Evolutionary conservation across 495 filamentous ascomycete species (phyloP).

Genomic region (Tuber aestivum): DNA sequence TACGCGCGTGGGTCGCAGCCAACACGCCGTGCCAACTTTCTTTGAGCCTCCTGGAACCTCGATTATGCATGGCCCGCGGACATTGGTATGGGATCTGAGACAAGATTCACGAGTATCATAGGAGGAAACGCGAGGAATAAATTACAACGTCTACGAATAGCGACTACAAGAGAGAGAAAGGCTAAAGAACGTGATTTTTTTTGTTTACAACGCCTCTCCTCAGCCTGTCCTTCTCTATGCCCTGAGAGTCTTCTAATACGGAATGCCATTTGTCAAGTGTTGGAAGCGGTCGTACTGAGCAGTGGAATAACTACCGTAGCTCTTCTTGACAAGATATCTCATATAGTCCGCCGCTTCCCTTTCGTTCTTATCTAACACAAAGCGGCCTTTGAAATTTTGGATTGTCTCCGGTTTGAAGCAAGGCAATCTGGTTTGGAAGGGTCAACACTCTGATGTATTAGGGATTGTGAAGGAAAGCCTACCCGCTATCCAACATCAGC

Average conservation of each 20-base stretch:
- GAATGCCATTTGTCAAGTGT: slow-evolving; percentile 93
- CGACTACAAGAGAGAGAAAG: not conserved
- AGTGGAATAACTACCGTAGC: slow-evolving; percentile 79
- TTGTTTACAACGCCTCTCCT: not conserved
- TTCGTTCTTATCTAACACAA: slow-evolving; percentile 88
- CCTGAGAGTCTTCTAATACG: slow-evolving; percentile 53
- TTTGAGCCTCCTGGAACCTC: not conserved
- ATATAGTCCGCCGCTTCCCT: slow-evolving; percentile 93
- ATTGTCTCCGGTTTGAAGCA: slow-evolving; percentile 98
- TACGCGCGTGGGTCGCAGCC: not conserved
- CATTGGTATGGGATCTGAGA: not conserved
- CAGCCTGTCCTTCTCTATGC: not conserved
- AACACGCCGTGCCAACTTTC: not conserved
- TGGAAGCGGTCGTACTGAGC: slow-evolving; percentile 97
- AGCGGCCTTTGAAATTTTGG: slow-evolving; percentile 83
- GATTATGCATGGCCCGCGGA: not conserved
- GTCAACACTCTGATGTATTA: slow-evolving; percentile 8
- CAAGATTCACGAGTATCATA: not conserved
- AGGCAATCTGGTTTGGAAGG: slow-evolving; percentile 52
- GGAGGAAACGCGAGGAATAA: not conserved
- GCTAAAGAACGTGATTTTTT: not conserved
- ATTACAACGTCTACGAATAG: not conserved
- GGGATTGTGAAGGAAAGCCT: slow-evolving; percentile 3
- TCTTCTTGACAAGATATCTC: slow-evolving; percentile 78
- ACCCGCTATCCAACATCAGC: slow-evolving; percentile 90